A percentile compares a stretch with the other conserved stretches of the same genome.
These are phyloP conservation scores for Taiwanofungus camphoratus DNA, from an alignment of 1,284 basidiomycete species.

Conservation along the genomic window DNA sequence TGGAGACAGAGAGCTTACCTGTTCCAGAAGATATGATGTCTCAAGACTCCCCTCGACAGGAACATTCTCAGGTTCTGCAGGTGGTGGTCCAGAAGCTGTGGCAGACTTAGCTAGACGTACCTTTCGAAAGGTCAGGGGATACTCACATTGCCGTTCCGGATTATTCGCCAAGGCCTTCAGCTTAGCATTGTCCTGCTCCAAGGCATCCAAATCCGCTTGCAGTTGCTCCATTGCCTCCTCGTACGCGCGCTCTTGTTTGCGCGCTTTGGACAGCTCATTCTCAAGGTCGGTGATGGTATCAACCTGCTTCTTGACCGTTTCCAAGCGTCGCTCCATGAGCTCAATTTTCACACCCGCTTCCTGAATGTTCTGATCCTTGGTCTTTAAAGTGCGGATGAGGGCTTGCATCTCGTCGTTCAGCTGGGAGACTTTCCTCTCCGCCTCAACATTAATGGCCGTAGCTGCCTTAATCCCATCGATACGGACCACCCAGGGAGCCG, in stretches of 20 bases:
- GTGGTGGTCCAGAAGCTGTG: slow-evolving; percentile 43
- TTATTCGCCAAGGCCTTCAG: slow-evolving; percentile 64
- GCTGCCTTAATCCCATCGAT: slow-evolving; percentile 83
- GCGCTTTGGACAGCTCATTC: slow-evolving; percentile 70
- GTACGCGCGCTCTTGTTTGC: slow-evolving; percentile 84
- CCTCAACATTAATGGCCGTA: slow-evolving; percentile 84
- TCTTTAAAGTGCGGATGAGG: slow-evolving; percentile 76
- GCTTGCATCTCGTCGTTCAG: slow-evolving; percentile 88
- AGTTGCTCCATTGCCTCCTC: slow-evolving; percentile 92
- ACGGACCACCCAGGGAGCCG: slow-evolving; percentile 86
- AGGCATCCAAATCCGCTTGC: slow-evolving; percentile 80
- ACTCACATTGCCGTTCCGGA: slow-evolving; percentile 62
- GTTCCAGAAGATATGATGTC: slow-evolving; percentile 79
- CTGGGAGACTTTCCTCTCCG: slow-evolving; percentile 81
- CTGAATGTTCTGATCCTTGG: slow-evolving; percentile 86
- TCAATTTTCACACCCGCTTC: slow-evolving; percentile 91
- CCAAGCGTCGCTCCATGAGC: slow-evolving; percentile 89
- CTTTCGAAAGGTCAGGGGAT: neutral
- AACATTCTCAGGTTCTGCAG: slow-evolving; percentile 53
- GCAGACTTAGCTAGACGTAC: slow-evolving; percentile 7
- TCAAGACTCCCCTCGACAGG: slow-evolving; percentile 76
- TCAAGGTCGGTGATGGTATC: slow-evolving; percentile 83
- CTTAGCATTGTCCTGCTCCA: slow-evolving; percentile 85
- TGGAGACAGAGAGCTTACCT: slow-evolving; percentile 42
- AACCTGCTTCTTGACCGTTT: slow-evolving; percentile 83